Percentiles rank a stretch among this genome's conserved stretches.
Evolutionary conservation across 164 flowering plant species (phyloP).

Genomic region (Aristolochia contorta): DNA sequence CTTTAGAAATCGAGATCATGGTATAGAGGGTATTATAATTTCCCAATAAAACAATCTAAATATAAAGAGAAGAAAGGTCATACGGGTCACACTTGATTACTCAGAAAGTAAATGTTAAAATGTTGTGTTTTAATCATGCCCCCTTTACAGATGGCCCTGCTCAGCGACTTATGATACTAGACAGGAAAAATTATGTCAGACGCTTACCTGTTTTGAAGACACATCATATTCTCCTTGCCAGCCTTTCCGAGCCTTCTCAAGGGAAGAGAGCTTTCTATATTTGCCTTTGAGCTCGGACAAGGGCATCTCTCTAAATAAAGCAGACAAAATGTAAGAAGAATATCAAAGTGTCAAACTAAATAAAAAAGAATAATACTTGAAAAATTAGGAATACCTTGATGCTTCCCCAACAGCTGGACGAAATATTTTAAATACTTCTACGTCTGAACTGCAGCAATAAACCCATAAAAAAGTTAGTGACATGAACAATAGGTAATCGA

Average conservation of each 20-base stretch:
- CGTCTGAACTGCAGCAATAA: conserved; percentile 39
- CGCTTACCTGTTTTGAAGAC: conserved; percentile 75
- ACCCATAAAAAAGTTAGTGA: background rate
- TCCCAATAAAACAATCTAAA: background rate
- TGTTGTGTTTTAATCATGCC: no score
- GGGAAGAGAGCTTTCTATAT: conserved; percentile 58
- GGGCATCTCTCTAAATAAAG: conserved; percentile 72
- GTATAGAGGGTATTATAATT: no score
- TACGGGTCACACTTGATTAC: no score
- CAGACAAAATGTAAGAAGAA: background rate
- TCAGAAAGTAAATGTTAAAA: no score
- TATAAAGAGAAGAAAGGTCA: background rate
- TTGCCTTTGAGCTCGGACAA: conserved; percentile 59
- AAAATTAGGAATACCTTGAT: conserved; percentile 41
- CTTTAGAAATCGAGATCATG: background rate
- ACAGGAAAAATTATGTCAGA: background rate
- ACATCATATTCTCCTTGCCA: conserved; percentile 91
- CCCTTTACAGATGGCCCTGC: no score
- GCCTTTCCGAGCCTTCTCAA: conserved; percentile 73
- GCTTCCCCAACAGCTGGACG: conserved; percentile 97
- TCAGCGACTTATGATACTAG: background rate
- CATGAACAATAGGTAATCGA: no score
- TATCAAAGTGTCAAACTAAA: background rate
- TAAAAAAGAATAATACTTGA: background rate
- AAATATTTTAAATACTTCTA: conserved; percentile 66